These are phyloP conservation scores for Pseudogymnoascus sp. DNA, from an alignment of 2,329 filamentous ascomycete genomes.

Conservation along the genomic window DNA sequence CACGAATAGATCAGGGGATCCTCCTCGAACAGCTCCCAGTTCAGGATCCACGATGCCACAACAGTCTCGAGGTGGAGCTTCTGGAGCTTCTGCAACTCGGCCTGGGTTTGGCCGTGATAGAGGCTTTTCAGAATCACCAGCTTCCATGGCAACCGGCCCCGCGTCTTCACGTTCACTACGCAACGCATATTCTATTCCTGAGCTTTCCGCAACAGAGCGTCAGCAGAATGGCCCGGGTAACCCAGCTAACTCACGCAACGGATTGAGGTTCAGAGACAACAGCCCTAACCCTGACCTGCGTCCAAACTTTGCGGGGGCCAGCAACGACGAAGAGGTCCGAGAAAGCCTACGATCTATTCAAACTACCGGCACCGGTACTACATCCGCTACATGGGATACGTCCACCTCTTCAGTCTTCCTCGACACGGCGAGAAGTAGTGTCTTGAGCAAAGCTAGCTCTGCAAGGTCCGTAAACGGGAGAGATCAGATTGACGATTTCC, in stretches of 20 bases:
- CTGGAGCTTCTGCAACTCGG: slow-evolving; percentile 15
- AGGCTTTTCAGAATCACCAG: slow-evolving; percentile 19
- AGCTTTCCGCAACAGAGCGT: slow-evolving; percentile 24
- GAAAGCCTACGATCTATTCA: slow-evolving; percentile 48
- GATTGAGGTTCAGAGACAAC: slow-evolving; percentile 15
- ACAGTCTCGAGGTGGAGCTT: slow-evolving; percentile 16
- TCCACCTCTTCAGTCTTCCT: background rate
- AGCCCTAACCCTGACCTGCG: slow-evolving; percentile 22
- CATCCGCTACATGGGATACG: background rate
- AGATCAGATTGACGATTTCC: slow-evolving; percentile 57
- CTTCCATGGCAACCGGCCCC: slow-evolving; percentile 15
- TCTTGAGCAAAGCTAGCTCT: slow-evolving; percentile 71
- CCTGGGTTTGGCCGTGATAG: slow-evolving; percentile 19
- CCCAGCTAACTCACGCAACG: slow-evolving; percentile 20
- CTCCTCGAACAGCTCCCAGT: slow-evolving; percentile 20
- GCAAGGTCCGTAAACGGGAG: slow-evolving; percentile 49
- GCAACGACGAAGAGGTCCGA: slow-evolving; percentile 34
- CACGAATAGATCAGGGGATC: slow-evolving; percentile 21
- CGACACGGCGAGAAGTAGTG: slow-evolving; percentile 69
- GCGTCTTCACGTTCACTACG: slow-evolving; percentile 16
- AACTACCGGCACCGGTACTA: background rate
- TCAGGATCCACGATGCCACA: slow-evolving; percentile 18
- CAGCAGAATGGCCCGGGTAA: slow-evolving; percentile 24
- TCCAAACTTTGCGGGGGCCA: slow-evolving; percentile 22
- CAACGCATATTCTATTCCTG: slow-evolving; percentile 26